Evolutionary conservation across 169 alveolate genomes (phyloP).

Genomic region (Plasmodium coatneyi): DNA sequence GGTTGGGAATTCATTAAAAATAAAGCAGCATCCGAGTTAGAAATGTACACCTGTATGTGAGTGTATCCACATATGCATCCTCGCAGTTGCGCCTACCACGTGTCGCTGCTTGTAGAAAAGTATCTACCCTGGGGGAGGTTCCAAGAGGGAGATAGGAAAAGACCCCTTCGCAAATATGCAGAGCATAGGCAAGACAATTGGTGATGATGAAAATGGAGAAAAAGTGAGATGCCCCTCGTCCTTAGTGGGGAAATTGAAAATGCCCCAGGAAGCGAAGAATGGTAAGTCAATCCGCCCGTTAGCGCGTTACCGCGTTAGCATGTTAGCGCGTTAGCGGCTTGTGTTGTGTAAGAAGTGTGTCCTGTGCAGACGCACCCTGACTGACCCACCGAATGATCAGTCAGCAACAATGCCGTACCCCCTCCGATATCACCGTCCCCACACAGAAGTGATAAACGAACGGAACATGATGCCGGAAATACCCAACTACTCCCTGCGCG

Average conservation of each 20-base stretch:
- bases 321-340: background rate
- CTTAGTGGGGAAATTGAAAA: background rate
- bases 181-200: slow-evolving; percentile 9
- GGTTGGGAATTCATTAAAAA: no score
- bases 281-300: background rate
- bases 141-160: background rate
- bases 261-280: background rate
- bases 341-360: background rate
- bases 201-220: background rate
- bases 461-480: slow-evolving; percentile 73
- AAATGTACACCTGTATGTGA: background rate
- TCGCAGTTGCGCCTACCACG: background rate
- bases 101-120: background rate
- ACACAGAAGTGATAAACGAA: slow-evolving; percentile 24
- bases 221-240: slow-evolving; percentile 49
- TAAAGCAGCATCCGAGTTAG: background rate
- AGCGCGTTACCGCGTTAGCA: no score
- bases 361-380: background rate
- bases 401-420: background rate
- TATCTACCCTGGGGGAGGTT: background rate
- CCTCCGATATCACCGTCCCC: background rate
- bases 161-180: background rate
- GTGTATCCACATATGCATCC: background rate
- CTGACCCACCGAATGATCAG: background rate
- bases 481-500: slow-evolving; percentile 23